These are phyloP conservation scores for Cyberlindnera veronae DNA, from an alignment of 805 yeast species.

Conservation along the genomic window DNA sequence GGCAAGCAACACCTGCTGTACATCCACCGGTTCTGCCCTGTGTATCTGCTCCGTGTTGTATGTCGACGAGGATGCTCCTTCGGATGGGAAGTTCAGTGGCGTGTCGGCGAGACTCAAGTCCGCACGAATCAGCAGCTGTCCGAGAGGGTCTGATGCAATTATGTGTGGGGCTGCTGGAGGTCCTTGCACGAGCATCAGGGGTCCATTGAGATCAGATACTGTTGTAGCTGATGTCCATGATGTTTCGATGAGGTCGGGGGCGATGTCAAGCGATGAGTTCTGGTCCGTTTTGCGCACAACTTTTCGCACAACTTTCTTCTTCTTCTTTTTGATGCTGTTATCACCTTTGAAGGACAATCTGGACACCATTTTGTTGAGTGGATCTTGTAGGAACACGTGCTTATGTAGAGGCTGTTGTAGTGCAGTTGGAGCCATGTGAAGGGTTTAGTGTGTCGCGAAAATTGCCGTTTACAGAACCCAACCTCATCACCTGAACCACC, in stretches of 20 bases:
- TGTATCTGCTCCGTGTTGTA: slow-evolving; percentile 12
- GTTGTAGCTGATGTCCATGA: slow-evolving; percentile 28
- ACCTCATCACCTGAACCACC: no score
- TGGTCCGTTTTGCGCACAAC: not conserved
- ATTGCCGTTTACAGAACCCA: no score
- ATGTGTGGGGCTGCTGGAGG: slow-evolving; percentile 1
- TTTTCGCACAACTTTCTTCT: slow-evolving; percentile 5
- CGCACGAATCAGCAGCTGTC: not conserved
- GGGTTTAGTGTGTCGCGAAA: no score
- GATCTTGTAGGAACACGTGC: no score
- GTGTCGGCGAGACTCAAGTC: slow-evolving; percentile 1
- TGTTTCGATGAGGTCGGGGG: slow-evolving; percentile 9
- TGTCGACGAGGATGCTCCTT: slow-evolving; percentile 2
- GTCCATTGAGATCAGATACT: slow-evolving; percentile 31
- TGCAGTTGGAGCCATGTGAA: no score
- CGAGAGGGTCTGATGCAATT: slow-evolving; percentile 1
- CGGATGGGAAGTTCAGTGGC: slow-evolving; percentile 9
- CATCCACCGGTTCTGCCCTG: slow-evolving; percentile 29
- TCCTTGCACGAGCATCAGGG: slow-evolving; percentile 25
- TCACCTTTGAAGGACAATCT: slow-evolving; percentile 37
- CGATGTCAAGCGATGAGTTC: slow-evolving; percentile 3
- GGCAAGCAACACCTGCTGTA: slow-evolving; percentile 33
- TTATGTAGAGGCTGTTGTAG: no score
- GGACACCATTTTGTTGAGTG: no score
- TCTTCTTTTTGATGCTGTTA: slow-evolving; percentile 20